Evolutionary conservation across 495 filamentous ascomycete genomes (phyloP).

Genomic region (Neurospora discreta): DNA sequence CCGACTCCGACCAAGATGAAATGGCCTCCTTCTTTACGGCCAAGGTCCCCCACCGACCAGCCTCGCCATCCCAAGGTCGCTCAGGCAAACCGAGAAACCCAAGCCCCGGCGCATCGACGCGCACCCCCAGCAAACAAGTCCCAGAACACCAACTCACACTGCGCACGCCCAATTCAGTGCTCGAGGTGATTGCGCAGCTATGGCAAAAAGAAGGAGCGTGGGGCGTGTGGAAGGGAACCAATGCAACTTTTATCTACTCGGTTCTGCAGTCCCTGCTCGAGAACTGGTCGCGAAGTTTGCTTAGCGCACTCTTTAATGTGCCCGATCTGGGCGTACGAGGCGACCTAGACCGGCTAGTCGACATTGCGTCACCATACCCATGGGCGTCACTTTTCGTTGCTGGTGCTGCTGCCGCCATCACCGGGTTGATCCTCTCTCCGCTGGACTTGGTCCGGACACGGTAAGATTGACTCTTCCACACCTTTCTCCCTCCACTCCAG

Average conservation of each 20-base stretch:
- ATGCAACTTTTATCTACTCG: conserved; percentile 80
- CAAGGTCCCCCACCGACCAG: conserved; percentile 38
- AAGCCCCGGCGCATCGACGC: conserved; percentile 18
- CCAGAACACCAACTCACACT: conserved; percentile 54
- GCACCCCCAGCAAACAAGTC: conserved; percentile 16
- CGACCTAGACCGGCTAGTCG: conserved; percentile 38
- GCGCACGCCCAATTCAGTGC: conserved; percentile 58
- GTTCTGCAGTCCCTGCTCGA: conserved; percentile 76
- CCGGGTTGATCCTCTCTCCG: conserved; percentile 70
- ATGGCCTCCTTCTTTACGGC: conserved; percentile 72
- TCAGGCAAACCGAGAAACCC: conserved; percentile 16
- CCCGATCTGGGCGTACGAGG: conserved; percentile 61
- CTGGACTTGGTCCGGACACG: conserved; percentile 84
- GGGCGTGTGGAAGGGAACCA: conserved; percentile 91
- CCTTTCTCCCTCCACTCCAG: no score
- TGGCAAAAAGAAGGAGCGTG: conserved; percentile 85
- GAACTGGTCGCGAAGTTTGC: conserved; percentile 71
- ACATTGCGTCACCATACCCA: conserved; percentile 60
- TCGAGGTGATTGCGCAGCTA: conserved; percentile 68
- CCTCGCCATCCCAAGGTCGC: conserved; percentile 38
- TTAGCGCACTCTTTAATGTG: conserved; percentile 72
- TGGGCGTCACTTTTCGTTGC: conserved; percentile 65
- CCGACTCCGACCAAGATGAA: conserved; percentile 68
- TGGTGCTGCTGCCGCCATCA: conserved; percentile 68
- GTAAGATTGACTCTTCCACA: conserved; percentile 12